Conservation (phyloP, 2,329 filamentous ascomycete genomes). For the Drechslerella coelobrocha region DNA sequence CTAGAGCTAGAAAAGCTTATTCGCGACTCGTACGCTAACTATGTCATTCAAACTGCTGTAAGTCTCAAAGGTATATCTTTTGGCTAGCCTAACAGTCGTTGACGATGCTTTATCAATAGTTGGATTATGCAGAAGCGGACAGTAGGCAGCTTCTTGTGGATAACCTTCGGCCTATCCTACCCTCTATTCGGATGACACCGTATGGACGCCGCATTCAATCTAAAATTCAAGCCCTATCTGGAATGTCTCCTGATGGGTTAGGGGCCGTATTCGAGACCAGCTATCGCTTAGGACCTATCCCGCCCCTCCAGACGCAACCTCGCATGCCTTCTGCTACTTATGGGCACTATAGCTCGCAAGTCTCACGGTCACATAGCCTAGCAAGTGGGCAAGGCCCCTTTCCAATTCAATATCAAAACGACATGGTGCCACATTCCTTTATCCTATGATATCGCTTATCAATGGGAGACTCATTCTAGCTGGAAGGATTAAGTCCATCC, state of each 20-base stretch:
- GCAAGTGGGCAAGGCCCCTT: conserved; percentile 18
- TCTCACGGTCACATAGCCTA: conserved; percentile 36
- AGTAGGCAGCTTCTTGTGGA: conserved; percentile 81
- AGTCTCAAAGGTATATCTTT: conserved; percentile 1
- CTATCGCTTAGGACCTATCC: conserved; percentile 38
- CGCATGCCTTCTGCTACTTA: conserved; percentile 46
- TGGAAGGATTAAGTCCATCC: background rate
- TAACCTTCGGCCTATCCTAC: conserved; percentile 81
- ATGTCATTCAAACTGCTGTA: conserved; percentile 89
- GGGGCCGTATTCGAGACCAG: conserved; percentile 47
- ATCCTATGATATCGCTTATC: conserved; percentile 23
- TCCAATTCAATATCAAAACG: conserved; percentile 34
- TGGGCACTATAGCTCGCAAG: conserved; percentile 35
- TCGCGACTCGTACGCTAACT: conserved; percentile 93
- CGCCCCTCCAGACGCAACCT: conserved; percentile 43
- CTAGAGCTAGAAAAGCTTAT: conserved; percentile 86
- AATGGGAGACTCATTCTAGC: background rate
- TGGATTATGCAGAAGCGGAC: conserved; percentile 79
- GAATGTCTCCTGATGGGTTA: conserved; percentile 43
- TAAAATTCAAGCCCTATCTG: conserved; percentile 70
- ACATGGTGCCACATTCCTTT: conserved; percentile 43
- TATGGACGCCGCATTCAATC: conserved; percentile 92
- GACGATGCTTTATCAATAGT: conserved; percentile 54
- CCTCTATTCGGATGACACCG: conserved; percentile 84
- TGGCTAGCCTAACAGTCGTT: conserved; percentile 33